Evolutionary conservation across 176 grass and related monocot species (phyloP), one percentile per base, ranked within the genome.

Genomic region (Bolboschoenus planiculmis): DNA sequence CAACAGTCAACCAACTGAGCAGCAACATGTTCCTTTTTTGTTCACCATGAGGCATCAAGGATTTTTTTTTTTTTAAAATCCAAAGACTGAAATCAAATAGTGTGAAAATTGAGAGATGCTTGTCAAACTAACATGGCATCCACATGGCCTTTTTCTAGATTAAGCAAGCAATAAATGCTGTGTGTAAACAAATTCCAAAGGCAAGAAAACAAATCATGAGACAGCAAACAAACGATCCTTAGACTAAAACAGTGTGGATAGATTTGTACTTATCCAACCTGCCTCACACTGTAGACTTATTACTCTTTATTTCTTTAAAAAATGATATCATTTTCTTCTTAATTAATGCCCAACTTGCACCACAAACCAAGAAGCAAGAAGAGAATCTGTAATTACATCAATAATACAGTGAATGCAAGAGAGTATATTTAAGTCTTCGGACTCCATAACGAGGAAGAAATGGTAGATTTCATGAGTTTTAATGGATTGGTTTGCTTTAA

Each of bases 41-140:
- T 62, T 62, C 59, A 62, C 1, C 15, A 60, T n/a, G 31, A 34
- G n/a, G 31, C 21, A 44, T 73, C 68, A 47, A 46, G 68, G 40
- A 26, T 24, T 26, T 42, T 48, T 74, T 74, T n/a, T n/a, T n/a
- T n/a, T n/a, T n/a, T n/a, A n/a, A 27, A 74, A n/a, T 47, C 20
- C 42, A 44, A 27, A 27, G 27, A 42, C 35, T 24, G 20, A 74
- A 74, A 48, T 26, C n/a, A 24, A n/a, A 42, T 3, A 7, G 18
- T 71, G n/a, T 26, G 39, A 43, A n/a, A 43, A 72, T 44, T 72
- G 8, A 70, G 65, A 29, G 0, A 33, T 50, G 72, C 23, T 76
- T 33, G 44, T 76, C 72, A 76, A 76, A 76, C 44, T 48, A 76
- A 76, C 72, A 76, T 76, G 72, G 44, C 44, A 51, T 31, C 27